phyloP scores from a whole-genome alignment of 352 stramenopile species.

The Pilasporangium apinafurcum region DNA sequence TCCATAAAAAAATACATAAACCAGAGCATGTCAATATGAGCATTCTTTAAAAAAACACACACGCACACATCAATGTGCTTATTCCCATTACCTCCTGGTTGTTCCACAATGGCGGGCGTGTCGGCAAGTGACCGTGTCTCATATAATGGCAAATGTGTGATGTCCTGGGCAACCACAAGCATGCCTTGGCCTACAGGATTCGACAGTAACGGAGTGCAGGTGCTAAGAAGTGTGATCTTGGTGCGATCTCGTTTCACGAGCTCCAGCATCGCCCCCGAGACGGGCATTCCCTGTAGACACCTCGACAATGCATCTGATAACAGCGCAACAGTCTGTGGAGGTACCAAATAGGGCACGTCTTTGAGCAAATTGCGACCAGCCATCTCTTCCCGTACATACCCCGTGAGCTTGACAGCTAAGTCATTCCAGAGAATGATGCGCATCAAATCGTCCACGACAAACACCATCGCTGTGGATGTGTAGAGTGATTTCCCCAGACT shows the following conservation, averaged over 20 bases:
- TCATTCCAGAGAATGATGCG: conserved; percentile 87
- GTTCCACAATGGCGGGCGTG: conserved; percentile 44
- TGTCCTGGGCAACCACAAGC: conserved; percentile 73
- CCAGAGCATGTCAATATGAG: too few species aligned
- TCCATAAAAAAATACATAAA: background rate
- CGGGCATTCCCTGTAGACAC: conserved; percentile 46
- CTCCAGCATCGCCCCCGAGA: conserved; percentile 50
- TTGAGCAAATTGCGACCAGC: conserved; percentile 63
- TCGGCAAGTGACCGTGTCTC: conserved; percentile 36
- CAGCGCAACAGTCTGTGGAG: conserved; percentile 35
- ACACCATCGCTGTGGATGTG: conserved; percentile 63
- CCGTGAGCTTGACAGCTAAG: conserved; percentile 56
- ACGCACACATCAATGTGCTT: too few species aligned
- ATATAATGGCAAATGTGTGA: conserved; percentile 41
- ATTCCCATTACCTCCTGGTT: too few species aligned
- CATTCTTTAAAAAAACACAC: too few species aligned
- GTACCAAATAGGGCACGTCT: conserved; percentile 67
- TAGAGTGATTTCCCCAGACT: conserved; percentile 83
- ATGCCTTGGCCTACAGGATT: conserved; percentile 75
- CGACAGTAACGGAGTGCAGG: conserved; percentile 64
- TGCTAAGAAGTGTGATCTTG: conserved; percentile 58
- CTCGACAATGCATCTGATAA: conserved; percentile 54
- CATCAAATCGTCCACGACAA: conserved; percentile 81
- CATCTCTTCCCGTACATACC: conserved; percentile 80
- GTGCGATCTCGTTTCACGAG: conserved; percentile 47